A percentile compares a stretch with the other conserved stretches of the same genome.
These are phyloP conservation scores for Penicillium sp. DNA, from an alignment of 2,329 filamentous ascomycete genomes.

Conservation along the genomic window DNA sequence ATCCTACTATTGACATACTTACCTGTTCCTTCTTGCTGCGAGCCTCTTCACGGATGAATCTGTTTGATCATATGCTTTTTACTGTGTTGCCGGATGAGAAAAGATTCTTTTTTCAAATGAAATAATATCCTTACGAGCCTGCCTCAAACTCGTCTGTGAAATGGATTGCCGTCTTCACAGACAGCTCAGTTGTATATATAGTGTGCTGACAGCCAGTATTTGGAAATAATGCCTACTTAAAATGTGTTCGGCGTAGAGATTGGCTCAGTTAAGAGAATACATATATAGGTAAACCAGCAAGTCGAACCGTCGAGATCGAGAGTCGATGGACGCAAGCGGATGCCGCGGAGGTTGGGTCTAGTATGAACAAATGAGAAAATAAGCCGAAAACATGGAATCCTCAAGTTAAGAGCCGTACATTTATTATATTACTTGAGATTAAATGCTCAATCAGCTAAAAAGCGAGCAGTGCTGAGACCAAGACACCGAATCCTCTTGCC, in stretches of 20 bases:
- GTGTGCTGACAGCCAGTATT: background rate
- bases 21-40: slow-evolving; percentile 28
- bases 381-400: background rate
- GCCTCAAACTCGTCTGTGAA: background rate
- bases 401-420: background rate
- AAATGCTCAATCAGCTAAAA: slow-evolving; percentile 1
- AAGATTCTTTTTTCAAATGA: slow-evolving; percentile 26
- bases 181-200: background rate
- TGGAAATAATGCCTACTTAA: background rate
- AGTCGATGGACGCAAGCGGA: background rate
- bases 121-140: slow-evolving; percentile 18
- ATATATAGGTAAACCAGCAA: background rate
- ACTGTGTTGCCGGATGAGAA: slow-evolving; percentile 34
- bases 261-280: background rate
- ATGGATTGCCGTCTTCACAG: background rate
- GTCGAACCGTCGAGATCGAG: background rate
- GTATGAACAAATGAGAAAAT: background rate
- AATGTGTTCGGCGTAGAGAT: background rate
- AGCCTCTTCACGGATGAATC: slow-evolving; percentile 34
- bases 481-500: background rate
- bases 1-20: slow-evolving; percentile 17
- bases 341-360: background rate
- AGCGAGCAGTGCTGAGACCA: background rate
- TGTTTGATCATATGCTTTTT: slow-evolving; percentile 34
- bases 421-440: background rate